Conservation (phyloP, 2,329 filamentous ascomycete species). For the Colletotrichum higginsianum region DNA sequence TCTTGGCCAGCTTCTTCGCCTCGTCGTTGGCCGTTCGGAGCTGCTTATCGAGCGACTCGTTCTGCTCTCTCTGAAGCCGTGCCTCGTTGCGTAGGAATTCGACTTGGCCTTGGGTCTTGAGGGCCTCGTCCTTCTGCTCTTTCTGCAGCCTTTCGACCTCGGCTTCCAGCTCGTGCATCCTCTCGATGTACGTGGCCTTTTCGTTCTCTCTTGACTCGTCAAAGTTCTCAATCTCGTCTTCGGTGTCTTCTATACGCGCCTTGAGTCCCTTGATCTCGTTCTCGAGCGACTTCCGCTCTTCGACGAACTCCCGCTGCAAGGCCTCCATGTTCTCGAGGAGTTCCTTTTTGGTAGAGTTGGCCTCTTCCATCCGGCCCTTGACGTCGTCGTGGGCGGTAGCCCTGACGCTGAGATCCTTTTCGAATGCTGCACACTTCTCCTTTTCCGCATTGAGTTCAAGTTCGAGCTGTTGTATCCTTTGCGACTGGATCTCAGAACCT, state of each 20-base stretch:
- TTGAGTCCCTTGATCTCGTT: constrained; percentile 84
- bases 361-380: constrained; percentile 83
- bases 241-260: constrained; percentile 85
- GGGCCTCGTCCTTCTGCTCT: constrained; percentile 69
- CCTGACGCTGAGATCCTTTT: constrained; percentile 77
- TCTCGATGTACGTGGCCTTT: constrained; percentile 78
- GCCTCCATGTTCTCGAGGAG: constrained; percentile 95
- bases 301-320: constrained; percentile 88
- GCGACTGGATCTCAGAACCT: constrained; percentile 59
- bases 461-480: constrained; percentile 76
- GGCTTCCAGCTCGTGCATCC: constrained; percentile 76
- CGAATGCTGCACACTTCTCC: constrained; percentile 75
- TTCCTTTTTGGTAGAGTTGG: constrained; percentile 92
- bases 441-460: constrained; percentile 70
- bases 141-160: constrained; percentile 78
- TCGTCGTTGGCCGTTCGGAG: constrained; percentile 70
- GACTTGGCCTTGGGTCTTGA: constrained; percentile 74
- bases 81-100: constrained; percentile 75
- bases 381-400: constrained; percentile 72
- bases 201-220: constrained; percentile 88
- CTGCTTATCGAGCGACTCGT: constrained; percentile 71
- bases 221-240: constrained; percentile 91
- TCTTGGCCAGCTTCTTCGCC: constrained; percentile 64
- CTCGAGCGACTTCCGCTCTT: constrained; percentile 87
- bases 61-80: constrained; percentile 71